Conservation (phyloP, 169 alveolate species). For the Plasmodium ovale region DNA sequence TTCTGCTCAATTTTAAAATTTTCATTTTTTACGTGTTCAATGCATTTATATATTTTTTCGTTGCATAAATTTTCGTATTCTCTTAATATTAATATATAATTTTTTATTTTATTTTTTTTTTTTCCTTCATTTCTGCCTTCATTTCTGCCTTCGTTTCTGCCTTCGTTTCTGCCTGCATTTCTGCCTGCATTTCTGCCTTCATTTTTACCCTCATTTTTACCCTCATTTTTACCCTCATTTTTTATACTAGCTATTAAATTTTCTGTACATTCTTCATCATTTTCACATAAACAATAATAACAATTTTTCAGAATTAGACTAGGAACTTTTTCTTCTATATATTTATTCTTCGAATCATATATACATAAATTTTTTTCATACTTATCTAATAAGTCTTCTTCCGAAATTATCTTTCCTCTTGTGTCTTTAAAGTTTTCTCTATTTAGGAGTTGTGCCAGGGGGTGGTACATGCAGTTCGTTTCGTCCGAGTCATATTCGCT, state of each 20-base stretch:
- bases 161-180: too few relatives aligned
- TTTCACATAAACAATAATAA: constrained; percentile 63
- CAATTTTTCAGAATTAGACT: constrained; percentile 16
- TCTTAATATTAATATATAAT: constrained; percentile 52
- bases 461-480: background rate
- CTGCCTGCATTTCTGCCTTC: too few relatives aligned
- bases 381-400: constrained; percentile 8
- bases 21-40: constrained; percentile 17
- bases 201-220: too few relatives aligned
- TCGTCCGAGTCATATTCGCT: constrained; percentile 40
- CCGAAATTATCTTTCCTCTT: constrained; percentile 8
- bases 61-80: constrained; percentile 75
- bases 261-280: constrained; percentile 60
- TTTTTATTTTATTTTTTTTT: constrained; percentile 73
- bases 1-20: constrained; percentile 30
- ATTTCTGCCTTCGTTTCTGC: too few relatives aligned
- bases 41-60: constrained; percentile 39
- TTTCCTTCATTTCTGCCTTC: too few relatives aligned
- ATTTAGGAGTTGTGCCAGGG: constrained; percentile 23
- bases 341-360: constrained; percentile 60
- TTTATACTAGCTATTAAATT: constrained; percentile 38
- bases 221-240: too few relatives aligned
- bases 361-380: constrained; percentile 51
- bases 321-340: constrained; percentile 43
- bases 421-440: constrained; percentile 4